Evolutionary conservation across 2,329 filamentous ascomycete genomes (phyloP).

Genomic region (Pseudohalonectria lignicola): DNA sequence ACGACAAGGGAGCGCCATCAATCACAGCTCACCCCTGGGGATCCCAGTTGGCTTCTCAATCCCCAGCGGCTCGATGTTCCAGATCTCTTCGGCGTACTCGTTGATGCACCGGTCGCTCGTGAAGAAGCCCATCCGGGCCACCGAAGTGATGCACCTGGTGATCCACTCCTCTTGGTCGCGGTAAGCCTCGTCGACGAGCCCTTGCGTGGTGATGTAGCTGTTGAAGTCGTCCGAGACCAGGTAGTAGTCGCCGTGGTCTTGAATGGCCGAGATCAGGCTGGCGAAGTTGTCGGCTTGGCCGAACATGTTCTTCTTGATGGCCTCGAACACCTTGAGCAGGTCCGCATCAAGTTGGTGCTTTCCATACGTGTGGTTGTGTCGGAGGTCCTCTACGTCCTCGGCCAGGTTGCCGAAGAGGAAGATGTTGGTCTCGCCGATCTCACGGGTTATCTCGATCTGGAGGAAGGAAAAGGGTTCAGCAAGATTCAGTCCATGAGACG

Average conservation of each 20-base stretch:
- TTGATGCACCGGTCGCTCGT: slow-evolving; percentile 90
- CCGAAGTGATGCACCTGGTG: slow-evolving; percentile 77
- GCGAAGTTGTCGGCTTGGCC: slow-evolving; percentile 69
- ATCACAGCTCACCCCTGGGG: no score
- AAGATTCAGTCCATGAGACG: no score
- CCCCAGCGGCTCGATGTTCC: slow-evolving; percentile 81
- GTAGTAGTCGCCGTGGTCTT: slow-evolving; percentile 94
- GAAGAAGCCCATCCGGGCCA: slow-evolving; percentile 96
- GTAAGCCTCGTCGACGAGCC: slow-evolving; percentile 85
- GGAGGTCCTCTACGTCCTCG: slow-evolving; percentile 93
- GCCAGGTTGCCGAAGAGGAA: slow-evolving; percentile 96
- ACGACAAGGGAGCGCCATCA: no score
- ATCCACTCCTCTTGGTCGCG: slow-evolving; percentile 88
- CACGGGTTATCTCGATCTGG: slow-evolving; percentile 92
- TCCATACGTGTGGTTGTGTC: slow-evolving; percentile 80
- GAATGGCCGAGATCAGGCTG: slow-evolving; percentile 75
- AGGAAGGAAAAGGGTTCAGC: slow-evolving; percentile 1
- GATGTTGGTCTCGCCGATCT: slow-evolving; percentile 93
- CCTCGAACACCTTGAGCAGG: slow-evolving; percentile 71
- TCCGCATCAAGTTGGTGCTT: slow-evolving; percentile 66
- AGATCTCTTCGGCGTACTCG: slow-evolving; percentile 94
- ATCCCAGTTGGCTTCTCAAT: no score
- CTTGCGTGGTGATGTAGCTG: slow-evolving; percentile 85
- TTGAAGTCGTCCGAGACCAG: slow-evolving; percentile 96
- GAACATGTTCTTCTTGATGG: slow-evolving; percentile 71